Evolutionary conservation across 2,329 filamentous ascomycete genomes (phyloP).

Genomic region (Talaromyces sp.): DNA sequence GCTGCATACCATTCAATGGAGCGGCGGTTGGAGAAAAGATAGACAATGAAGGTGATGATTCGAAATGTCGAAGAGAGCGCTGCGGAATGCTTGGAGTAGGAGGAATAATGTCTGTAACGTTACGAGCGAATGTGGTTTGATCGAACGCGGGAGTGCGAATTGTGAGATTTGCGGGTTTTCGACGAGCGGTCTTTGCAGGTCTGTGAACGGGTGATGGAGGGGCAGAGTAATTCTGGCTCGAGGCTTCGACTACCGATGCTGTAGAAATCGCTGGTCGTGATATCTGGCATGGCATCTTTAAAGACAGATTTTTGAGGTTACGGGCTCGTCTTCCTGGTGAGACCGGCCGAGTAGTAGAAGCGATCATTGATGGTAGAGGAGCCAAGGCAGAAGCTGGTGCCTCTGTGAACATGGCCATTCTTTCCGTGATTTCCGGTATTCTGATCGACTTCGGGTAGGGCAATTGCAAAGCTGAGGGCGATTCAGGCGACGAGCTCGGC

Average conservation of each 20-base stretch:
- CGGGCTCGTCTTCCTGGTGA: constrained; percentile 45
- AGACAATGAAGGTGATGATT: constrained; percentile 58
- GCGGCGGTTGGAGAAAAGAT: constrained; percentile 51
- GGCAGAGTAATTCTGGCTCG: constrained; percentile 43
- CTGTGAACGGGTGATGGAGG: constrained; percentile 57
- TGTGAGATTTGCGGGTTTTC: constrained; percentile 58
- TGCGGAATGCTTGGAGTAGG: constrained; percentile 49
- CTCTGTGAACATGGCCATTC: constrained; percentile 24
- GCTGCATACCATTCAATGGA: constrained; percentile 50
- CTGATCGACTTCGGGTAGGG: constrained; percentile 41
- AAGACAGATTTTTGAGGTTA: constrained; percentile 62
- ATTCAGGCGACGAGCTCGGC: constrained; percentile 88
- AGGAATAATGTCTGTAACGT: constrained; percentile 51
- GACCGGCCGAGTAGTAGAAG: constrained; percentile 24
- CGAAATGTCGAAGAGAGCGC: constrained; percentile 57
- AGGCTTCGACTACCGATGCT: constrained; percentile 46
- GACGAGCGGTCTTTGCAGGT: constrained; percentile 51
- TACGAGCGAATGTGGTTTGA: constrained; percentile 45
- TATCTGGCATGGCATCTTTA: constrained; percentile 54
- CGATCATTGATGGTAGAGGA: constrained; percentile 11
- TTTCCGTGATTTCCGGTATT: constrained; percentile 26
- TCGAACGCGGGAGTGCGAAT: constrained; percentile 55
- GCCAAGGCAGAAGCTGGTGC: constrained; percentile 23
- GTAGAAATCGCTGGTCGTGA: constrained; percentile 48
- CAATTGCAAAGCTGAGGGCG: constrained; percentile 68